These are phyloP conservation scores for Wickerhamiella kurtzmanii DNA, from an alignment of 805 yeast species.

Conservation along the genomic window DNA sequence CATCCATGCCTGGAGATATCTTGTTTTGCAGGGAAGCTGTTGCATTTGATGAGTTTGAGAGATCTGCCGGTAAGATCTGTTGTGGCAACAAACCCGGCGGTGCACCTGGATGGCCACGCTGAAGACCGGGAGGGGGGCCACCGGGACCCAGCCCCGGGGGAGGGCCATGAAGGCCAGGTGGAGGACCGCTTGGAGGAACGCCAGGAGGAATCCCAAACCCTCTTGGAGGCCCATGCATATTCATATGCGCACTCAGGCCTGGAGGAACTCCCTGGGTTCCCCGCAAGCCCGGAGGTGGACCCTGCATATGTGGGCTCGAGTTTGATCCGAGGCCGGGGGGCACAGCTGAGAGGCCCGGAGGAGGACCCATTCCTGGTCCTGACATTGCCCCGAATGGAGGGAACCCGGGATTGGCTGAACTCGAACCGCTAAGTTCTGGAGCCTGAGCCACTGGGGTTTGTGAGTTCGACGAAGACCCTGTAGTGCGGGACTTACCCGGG, in stretches of 20 bases:
- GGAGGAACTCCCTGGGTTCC: neutral
- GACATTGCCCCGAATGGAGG: constrained; percentile 3
- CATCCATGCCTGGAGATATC: constrained; percentile 5
- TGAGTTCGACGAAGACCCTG: neutral
- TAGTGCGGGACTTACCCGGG: constrained; percentile 4
- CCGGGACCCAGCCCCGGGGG: neutral
- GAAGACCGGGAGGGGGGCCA: constrained; percentile 3
- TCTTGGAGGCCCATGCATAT: neutral
- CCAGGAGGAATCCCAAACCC: neutral
- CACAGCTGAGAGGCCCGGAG: neutral
- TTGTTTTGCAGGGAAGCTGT: too few species aligned
- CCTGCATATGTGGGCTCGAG: neutral
- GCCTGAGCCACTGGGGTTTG: neutral
- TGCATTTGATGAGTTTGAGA: too few species aligned
- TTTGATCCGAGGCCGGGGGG: neutral
- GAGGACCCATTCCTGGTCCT: constrained; percentile 9
- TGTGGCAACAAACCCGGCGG: too few species aligned
- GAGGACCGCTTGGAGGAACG: neutral
- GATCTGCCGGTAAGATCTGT: too few species aligned
- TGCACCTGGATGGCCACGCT: neutral
- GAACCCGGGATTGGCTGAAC: constrained; percentile 4
- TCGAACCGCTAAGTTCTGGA: neutral
- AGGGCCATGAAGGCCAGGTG: neutral
- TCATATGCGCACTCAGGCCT: neutral
- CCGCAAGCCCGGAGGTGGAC: neutral